These are phyloP conservation scores for Hordeum marinum DNA, from an alignment of 176 grass and related monocot species.

Conservation along the genomic window DNA sequence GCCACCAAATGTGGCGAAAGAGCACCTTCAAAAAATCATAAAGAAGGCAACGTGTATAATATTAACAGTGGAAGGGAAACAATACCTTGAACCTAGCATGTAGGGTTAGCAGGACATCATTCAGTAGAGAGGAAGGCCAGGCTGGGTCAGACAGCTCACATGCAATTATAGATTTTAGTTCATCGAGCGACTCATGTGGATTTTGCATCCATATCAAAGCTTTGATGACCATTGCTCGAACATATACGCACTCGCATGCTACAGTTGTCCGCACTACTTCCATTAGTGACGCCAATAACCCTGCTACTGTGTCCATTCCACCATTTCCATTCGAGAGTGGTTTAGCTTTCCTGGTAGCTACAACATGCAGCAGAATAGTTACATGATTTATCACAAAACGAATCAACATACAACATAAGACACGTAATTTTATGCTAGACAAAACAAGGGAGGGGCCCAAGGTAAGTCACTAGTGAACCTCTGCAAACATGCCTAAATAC, in stretches of 20 bases:
- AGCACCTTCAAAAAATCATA: neutral
- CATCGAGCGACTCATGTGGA: constrained; percentile 91
- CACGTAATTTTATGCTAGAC: neutral
- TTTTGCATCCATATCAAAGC: constrained; percentile 99
- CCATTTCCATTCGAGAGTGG: constrained; percentile 73
- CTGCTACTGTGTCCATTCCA: constrained; percentile 77
- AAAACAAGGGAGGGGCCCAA: neutral
- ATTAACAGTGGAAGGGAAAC: constrained; percentile 2
- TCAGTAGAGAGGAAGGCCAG: constrained; percentile 95
- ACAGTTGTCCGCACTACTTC: constrained; percentile 96
- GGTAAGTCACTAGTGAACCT: neutral
- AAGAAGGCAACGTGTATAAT: neutral
- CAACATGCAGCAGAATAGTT: constrained; percentile 20
- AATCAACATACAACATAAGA: neutral
- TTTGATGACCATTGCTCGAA: constrained; percentile 98
- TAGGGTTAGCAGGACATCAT: constrained; percentile 94
- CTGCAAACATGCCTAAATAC: neutral
- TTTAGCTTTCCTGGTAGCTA: constrained; percentile 66
- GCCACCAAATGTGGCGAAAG: constrained; percentile 23
- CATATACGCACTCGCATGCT: constrained; percentile 99
- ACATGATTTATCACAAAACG: constrained; percentile 11
- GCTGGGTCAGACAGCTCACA: constrained; percentile 94
- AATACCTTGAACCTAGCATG: constrained; percentile 98
- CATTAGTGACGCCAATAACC: constrained; percentile 94
- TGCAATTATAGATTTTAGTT: constrained; percentile 93